Base-by-base conservation (phyloP, 1,139 yeast species). In the Hansenula sp. region DNA sequence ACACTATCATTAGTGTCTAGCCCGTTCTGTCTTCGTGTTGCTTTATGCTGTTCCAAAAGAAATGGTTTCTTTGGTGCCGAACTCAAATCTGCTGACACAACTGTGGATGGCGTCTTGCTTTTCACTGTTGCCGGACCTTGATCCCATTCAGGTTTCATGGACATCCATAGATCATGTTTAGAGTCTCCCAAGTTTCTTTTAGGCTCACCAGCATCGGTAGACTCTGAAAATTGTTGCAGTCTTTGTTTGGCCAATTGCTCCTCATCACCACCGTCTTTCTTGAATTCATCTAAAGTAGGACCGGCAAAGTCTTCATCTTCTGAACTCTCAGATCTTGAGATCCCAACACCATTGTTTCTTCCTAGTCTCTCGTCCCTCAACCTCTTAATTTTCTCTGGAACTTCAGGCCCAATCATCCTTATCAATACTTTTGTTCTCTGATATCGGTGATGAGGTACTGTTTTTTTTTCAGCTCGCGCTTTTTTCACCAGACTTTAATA, bases 371-470 rank as follows among this genome's bases (percentile, higher is more conserved):
- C 32, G 10, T 34, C 34, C 28, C 21, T 33, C 10, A n/a, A 10
- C 7, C 7, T 27, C n/a, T 28, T 24, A 3, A 40, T 28, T 8
- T 11, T 10, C 10, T 28, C 24, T 9, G 41, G 41, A 3, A 40
- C 29, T 15, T 40, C 41, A 4, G 41, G 41, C 12, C 41, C 41
- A 28, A 33, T 16, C 41, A 39, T 39, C 16, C 21, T n/a, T 28
- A 7, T 11, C 31, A 7, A 12, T 6, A 9, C 25, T 21, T 9
- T 21, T n/a, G 13, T 28, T 28, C 31, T 28, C 15, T 12, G 31
- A 7, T 28, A 28, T 28, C 31, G 31, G 31, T 11, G 31, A 28
- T 28, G 31, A 28, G 31, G 13, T n/a, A n/a, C 31, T 11, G 12
- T 28, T 7, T 25, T 9, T 21, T 21, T 21, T 21, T 21, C 25